Conservation (phyloP, 2,329 filamentous ascomycete species). For the Thielaviopsis euricoi region DNA sequence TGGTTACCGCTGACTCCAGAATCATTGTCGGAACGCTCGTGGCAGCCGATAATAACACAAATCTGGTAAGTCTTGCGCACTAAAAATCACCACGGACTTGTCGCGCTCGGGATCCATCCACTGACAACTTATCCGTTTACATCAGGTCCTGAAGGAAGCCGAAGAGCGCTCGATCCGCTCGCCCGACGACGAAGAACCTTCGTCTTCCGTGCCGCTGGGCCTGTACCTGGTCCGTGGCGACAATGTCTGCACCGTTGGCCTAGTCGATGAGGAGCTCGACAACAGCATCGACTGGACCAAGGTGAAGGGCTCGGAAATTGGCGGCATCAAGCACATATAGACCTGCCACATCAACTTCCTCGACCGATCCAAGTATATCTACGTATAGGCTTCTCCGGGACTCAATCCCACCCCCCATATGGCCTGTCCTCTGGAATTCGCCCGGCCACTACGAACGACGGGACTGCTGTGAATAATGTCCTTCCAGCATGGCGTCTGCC, state of each 20-base stretch:
- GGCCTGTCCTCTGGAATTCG: background rate
- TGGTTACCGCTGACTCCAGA: slow-evolving; percentile 83
- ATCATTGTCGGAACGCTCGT: slow-evolving; percentile 70
- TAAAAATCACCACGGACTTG: background rate
- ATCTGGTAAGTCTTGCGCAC: slow-evolving; percentile 42
- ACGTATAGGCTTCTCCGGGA: background rate
- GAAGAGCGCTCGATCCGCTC: slow-evolving; percentile 82
- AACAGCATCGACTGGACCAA: slow-evolving; percentile 82
- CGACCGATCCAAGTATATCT: background rate
- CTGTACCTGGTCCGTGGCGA: slow-evolving; percentile 87
- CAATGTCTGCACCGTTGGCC: slow-evolving; percentile 78
- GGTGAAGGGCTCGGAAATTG: slow-evolving; percentile 71
- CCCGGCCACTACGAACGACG: background rate
- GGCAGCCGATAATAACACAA: slow-evolving; percentile 81
- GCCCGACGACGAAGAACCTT: slow-evolving; percentile 66
- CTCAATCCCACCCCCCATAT: background rate
- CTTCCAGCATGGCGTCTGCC: background rate
- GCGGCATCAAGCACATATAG: slow-evolving; percentile 57
- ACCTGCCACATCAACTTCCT: background rate
- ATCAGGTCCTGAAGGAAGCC: slow-evolving; percentile 60
- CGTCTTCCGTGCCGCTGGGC: slow-evolving; percentile 65
- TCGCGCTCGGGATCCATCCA: background rate
- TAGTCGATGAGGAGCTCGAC: slow-evolving; percentile 82
- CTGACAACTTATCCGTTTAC: background rate
- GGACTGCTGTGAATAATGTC: background rate